Evolutionary conservation across 2,329 filamentous ascomycete genomes (phyloP).

Genomic region (Ophiostoma angusticollis): DNA sequence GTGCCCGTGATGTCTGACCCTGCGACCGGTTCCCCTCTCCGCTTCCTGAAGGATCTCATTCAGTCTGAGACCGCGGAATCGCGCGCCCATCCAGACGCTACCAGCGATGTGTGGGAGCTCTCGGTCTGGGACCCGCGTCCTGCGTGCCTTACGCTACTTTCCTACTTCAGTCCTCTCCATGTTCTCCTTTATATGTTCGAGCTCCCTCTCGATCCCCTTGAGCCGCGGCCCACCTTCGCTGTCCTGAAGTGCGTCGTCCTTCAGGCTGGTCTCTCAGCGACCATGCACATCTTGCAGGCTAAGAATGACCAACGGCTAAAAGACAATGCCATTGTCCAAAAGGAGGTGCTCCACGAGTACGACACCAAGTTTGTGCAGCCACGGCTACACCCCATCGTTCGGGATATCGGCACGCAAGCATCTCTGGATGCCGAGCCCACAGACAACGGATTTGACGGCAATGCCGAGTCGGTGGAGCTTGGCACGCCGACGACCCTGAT

Average conservation of each 20-base stretch:
- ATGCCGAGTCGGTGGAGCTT: conserved; percentile 29
- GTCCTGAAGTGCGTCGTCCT: conserved; percentile 73
- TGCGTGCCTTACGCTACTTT: conserved; percentile 69
- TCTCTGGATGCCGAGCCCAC: conserved; percentile 31
- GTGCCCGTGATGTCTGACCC: conserved; percentile 82
- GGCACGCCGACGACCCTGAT: conserved; percentile 49
- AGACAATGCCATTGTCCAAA: conserved; percentile 73
- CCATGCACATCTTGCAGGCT: conserved; percentile 60
- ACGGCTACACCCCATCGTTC: conserved; percentile 65
- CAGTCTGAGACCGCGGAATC: conserved; percentile 61
- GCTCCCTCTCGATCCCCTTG: conserved; percentile 61
- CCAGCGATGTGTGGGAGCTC: conserved; percentile 87
- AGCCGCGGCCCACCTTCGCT: conserved; percentile 72
- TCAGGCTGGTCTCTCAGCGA: conserved; percentile 59
- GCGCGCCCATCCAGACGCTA: conserved; percentile 69
- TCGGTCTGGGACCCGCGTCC: conserved; percentile 88
- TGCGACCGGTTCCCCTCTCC: conserved; percentile 57
- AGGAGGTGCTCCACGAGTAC: conserved; percentile 89
- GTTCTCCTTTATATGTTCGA: conserved; percentile 83
- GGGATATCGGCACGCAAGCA: conserved; percentile 69
- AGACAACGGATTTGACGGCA: conserved; percentile 17
- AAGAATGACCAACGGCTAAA: conserved; percentile 75
- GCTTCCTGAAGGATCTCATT: conserved; percentile 57
- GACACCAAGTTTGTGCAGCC: conserved; percentile 93
- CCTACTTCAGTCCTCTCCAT: conserved; percentile 86